Base-by-base conservation (phyloP, 345 rosid species). In the Anacardium occidentale region DNA sequence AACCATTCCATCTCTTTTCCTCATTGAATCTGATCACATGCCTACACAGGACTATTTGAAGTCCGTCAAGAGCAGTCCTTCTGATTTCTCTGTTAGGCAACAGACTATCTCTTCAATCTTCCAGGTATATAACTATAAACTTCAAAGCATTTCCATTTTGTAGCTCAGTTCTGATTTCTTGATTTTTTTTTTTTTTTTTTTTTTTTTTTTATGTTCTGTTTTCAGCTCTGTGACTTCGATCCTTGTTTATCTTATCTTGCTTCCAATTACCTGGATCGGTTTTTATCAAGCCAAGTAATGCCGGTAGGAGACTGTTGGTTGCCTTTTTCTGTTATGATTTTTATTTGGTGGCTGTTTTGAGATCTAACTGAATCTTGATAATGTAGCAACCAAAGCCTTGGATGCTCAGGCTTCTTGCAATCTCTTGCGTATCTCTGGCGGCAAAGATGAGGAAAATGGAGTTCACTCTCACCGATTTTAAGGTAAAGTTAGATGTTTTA, bases 191-290 rank as follows among this genome's bases (percentile, higher is more conserved):
- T n/a, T 52, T 42, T n/a, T 26, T n/a, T 52, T 42, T n/a, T 37
- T 0, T 5, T 42, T 58, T 14, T 42, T 26, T n/a, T 52, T 42
- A n/a, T n/a, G n/a, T n/a, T 29, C 7, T n/a, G 37, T 24, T 74
- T 76, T 72, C 85, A 81, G 92, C 56, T 82, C 72, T 50, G 77
- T 69, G 50, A 68, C 57, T 74, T 71, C 55, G 88, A 84, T 56
- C 87, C 87, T 7, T 77, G 80, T 71, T 26, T 85, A 59, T 74
- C 89, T 52, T 93, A 89, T 79, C 94, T 93, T 50, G 94, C 97
- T 12, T 82, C 85, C 22, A 93, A 90, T 79, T 93, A 93, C 77
- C 82, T 93, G 42, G 98, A 93, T 80, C 86, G 98, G 71, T 90
- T 89, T 83, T 62, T 93, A 60, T 88, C 93, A 6, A 80, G 74